Conservation (phyloP, 1,139 yeast species). For the Suhomyces panamericanus region DNA sequence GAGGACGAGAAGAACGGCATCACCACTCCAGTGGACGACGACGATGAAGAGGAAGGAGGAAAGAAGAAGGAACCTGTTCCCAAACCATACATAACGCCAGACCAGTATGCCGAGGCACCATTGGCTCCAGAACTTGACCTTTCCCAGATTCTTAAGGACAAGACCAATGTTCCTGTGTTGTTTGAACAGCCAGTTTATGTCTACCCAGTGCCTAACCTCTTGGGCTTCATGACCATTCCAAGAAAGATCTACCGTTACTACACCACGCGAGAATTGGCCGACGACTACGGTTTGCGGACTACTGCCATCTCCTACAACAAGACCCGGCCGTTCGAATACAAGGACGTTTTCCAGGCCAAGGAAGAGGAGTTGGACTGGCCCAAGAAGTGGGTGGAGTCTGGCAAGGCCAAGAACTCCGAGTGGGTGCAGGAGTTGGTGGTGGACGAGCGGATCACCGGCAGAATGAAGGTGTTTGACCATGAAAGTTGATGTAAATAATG, state of each 20-base stretch:
- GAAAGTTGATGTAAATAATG: conserved; percentile 10
- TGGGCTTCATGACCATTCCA: conserved; percentile 80
- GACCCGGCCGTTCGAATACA: conserved; percentile 54
- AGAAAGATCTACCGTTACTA: conserved; percentile 76
- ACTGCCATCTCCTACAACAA: conserved; percentile 58
- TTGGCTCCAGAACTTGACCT: conserved; percentile 63
- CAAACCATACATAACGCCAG: conserved; percentile 61
- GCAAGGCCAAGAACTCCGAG: conserved; percentile 70
- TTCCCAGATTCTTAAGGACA: conserved; percentile 24
- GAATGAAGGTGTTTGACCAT: conserved; percentile 55
- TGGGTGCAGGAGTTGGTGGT: conserved; percentile 80
- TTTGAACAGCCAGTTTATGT: conserved; percentile 77
- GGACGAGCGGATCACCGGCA: conserved; percentile 64
- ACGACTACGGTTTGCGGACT: conserved; percentile 64
- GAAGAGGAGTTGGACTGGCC: conserved; percentile 95
- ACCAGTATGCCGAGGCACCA: conserved; percentile 51
- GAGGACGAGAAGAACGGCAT: conserved; percentile 18
- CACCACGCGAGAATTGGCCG: conserved; percentile 68
- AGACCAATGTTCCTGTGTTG: conserved; percentile 53
- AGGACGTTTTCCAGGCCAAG: conserved; percentile 55
- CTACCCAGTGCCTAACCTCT: conserved; percentile 68
- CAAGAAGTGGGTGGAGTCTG: conserved; percentile 72
- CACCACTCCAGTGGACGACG: conserved; percentile 16
- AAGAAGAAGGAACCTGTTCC: conserved; percentile 49
- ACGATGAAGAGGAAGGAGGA: conserved; percentile 19